Percentiles rank a stretch among this genome's conserved stretches.
These are phyloP conservation scores for Nothophoma quercina DNA, from an alignment of 2,329 filamentous ascomycete genomes.

Conservation along the genomic window DNA sequence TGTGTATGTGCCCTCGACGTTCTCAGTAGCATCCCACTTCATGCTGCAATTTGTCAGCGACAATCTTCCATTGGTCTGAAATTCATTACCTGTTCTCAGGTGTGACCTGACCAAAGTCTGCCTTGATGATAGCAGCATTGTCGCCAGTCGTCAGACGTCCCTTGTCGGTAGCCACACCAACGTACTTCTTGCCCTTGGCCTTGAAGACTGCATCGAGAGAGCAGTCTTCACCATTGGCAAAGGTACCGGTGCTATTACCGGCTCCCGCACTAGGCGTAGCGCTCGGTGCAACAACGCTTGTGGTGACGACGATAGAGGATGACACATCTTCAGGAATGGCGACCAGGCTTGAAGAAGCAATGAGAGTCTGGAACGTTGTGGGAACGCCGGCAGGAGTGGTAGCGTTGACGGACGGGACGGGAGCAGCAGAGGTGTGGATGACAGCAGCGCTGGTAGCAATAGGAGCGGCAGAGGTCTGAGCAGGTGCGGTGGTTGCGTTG, in stretches of 20 bases:
- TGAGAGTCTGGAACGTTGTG: conserved; percentile 10
- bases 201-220: conserved; percentile 64
- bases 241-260: conserved; percentile 11
- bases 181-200: conserved; percentile 71
- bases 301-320: conserved; percentile 6
- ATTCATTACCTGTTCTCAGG: conserved; percentile 63
- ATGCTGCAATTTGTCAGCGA: conserved; percentile 53
- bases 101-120: conserved; percentile 70
- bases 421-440: conserved; percentile 5
- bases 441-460: not conserved
- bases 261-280: conserved; percentile 15
- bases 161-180: conserved; percentile 66
- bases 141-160: conserved; percentile 58
- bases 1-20: conserved; percentile 60
- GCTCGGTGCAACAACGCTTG: conserved; percentile 16
- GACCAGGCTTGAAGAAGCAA: conserved; percentile 3
- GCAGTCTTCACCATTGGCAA: conserved; percentile 33
- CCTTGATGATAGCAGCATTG: conserved; percentile 63
- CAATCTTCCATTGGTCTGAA: not conserved
- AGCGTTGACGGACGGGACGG: conserved; percentile 17
- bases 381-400: conserved; percentile 11
- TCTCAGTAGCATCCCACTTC: conserved; percentile 70
- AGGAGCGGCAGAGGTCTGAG: conserved; percentile 4
- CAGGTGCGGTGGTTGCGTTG: conserved; percentile 6
- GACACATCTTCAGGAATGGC: conserved; percentile 8